Conservation (phyloP, 441 rosid species). For the Populus hybrid region DNA sequence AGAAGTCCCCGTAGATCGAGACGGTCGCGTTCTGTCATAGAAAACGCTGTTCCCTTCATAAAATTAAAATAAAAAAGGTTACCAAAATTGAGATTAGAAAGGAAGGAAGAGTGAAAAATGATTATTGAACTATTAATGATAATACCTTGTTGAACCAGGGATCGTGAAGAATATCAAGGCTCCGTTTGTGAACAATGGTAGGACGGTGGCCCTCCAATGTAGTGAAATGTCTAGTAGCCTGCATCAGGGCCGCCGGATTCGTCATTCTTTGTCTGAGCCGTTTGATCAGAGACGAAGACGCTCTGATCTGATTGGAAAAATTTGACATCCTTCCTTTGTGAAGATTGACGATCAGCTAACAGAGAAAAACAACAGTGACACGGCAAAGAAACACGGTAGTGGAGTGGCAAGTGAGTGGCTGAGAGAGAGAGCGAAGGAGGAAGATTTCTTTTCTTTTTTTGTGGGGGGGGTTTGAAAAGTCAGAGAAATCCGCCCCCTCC, state of each 20-base stretch:
- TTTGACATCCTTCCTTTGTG: constrained; percentile 30
- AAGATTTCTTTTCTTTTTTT: background rate
- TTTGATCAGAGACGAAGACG: constrained; percentile 49
- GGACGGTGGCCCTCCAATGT: constrained; percentile 94
- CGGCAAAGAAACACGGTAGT: background rate
- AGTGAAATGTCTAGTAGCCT: constrained; percentile 54
- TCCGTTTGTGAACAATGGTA: constrained; percentile 89
- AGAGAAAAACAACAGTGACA: background rate
- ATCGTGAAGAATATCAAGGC: constrained; percentile 95
- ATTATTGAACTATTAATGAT: background rate
- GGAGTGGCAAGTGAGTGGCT: background rate
- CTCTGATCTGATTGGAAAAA: constrained; percentile 49
- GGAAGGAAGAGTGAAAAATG: background rate
- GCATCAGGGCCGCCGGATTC: constrained; percentile 19
- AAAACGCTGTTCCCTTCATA: constrained; percentile 79
- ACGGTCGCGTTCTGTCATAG: constrained; percentile 94
- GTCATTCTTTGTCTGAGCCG: constrained; percentile 39
- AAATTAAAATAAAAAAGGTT: background rate
- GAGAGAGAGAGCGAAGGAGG: background rate
- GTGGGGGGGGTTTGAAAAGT: background rate
- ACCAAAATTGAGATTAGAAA: background rate
- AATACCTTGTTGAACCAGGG: constrained; percentile 97
- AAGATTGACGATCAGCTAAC: background rate
- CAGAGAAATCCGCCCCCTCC: background rate
- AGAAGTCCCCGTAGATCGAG: constrained; percentile 97